Evolutionary conservation across 2,329 filamentous ascomycete species (phyloP).

Genomic region (Dryadomyces quercus-mongolicae): DNA sequence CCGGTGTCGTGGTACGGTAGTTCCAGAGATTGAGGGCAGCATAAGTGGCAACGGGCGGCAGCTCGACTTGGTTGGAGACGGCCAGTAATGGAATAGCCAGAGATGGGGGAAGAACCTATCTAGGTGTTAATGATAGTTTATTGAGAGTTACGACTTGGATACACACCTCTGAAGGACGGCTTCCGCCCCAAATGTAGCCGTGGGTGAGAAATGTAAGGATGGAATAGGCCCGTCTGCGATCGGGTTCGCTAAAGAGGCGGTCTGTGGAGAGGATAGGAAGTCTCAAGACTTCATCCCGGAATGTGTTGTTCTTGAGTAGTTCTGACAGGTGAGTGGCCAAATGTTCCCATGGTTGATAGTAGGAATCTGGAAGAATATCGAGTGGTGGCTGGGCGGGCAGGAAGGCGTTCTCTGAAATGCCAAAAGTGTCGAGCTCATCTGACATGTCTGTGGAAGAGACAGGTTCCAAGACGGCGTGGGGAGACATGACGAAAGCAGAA

Average conservation of each 20-base stretch:
- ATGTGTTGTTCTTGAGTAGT: constrained; percentile 49
- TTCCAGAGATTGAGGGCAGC: constrained; percentile 85
- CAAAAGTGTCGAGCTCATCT: neutral
- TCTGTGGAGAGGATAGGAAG: constrained; percentile 61
- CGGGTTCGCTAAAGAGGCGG: constrained; percentile 47
- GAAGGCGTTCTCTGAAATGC: constrained; percentile 53
- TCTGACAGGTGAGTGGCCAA: constrained; percentile 55
- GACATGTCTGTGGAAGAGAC: neutral
- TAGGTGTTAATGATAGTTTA: neutral
- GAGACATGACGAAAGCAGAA: neutral
- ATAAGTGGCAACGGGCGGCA: constrained; percentile 86
- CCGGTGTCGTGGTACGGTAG: constrained; percentile 36
- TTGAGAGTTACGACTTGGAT: neutral
- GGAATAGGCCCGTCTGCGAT: constrained; percentile 75
- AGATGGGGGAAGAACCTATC: constrained; percentile 50
- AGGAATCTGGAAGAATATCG: constrained; percentile 49
- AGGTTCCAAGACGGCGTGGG: neutral
- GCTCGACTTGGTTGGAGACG: constrained; percentile 60
- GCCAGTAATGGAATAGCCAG: constrained; percentile 66
- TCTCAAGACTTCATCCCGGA: constrained; percentile 50
- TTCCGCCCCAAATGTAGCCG: constrained; percentile 81
- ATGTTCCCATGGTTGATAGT: constrained; percentile 72
- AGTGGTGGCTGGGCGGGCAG: constrained; percentile 61
- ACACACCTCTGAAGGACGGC: constrained; percentile 57
- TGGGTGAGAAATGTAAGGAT: constrained; percentile 71